Evolutionary conservation across 2,329 filamentous ascomycete species (phyloP).

Genomic region (Penicillium expansum): DNA sequence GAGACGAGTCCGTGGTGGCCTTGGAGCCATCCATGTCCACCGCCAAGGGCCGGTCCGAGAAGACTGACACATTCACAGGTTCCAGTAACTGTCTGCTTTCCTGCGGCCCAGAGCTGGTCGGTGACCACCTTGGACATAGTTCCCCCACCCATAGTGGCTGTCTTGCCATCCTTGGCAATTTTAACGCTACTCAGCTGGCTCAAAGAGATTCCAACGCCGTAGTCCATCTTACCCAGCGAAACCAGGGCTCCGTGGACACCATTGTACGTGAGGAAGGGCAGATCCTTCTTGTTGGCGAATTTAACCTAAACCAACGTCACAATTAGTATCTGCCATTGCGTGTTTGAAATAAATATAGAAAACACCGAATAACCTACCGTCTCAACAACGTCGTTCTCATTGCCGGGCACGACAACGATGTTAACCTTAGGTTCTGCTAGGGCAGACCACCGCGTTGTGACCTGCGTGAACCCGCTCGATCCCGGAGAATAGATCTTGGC

Average conservation of each 20-base stretch:
- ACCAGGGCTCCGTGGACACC: slow-evolving; percentile 53
- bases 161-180: slow-evolving; percentile 41
- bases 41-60: slow-evolving; percentile 54
- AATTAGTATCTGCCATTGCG: slow-evolving; percentile 1
- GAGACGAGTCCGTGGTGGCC: slow-evolving; percentile 53
- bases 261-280: slow-evolving; percentile 55
- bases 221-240: slow-evolving; percentile 49
- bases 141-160: slow-evolving; percentile 52
- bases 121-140: slow-evolving; percentile 47
- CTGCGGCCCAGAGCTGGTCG: slow-evolving; percentile 50
- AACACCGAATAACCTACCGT: slow-evolving; percentile 37
- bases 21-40: slow-evolving; percentile 57
- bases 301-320: slow-evolving; percentile 33
- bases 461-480: slow-evolving; percentile 40
- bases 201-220: slow-evolving; percentile 53
- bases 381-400: slow-evolving; percentile 50
- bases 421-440: slow-evolving; percentile 45
- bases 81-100: slow-evolving; percentile 53
- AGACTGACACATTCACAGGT: slow-evolving; percentile 53
- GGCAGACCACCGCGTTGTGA: slow-evolving; percentile 48
- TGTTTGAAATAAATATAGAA: background rate
- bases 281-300: slow-evolving; percentile 47
- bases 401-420: slow-evolving; percentile 49
- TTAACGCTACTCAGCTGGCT: slow-evolving; percentile 44
- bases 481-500: slow-evolving; percentile 47